phyloP scores from a whole-genome alignment of 116 monocot species.

The Zostera marina region DNA sequence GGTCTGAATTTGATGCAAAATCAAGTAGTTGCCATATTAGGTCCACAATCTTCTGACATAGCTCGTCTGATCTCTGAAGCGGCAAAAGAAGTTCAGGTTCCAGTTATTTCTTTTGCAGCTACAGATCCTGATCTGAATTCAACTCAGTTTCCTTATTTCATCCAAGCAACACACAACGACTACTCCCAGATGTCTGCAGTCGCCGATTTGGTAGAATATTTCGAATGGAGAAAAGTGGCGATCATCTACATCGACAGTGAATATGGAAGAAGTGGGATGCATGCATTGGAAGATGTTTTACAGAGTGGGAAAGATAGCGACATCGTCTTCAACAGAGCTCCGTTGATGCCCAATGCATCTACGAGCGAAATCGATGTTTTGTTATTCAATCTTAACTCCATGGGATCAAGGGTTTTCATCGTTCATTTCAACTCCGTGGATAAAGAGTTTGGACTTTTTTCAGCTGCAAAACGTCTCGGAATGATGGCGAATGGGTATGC shows the following conservation, averaged over 20 bases:
- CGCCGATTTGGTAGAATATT: slow-evolving; percentile 42
- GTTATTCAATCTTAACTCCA: slow-evolving; percentile 42
- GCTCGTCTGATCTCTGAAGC: slow-evolving; percentile 69
- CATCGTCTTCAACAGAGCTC: slow-evolving; percentile 71
- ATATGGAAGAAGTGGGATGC: slow-evolving; percentile 59
- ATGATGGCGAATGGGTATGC: slow-evolving; percentile 79
- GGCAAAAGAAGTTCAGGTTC: slow-evolving; percentile 60
- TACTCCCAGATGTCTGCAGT: slow-evolving; percentile 85
- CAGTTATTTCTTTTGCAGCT: slow-evolving; percentile 77
- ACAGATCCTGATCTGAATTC: slow-evolving; percentile 70
- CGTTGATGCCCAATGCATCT: slow-evolving; percentile 37
- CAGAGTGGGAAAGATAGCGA: slow-evolving; percentile 20
- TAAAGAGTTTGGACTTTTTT: slow-evolving; percentile 52
- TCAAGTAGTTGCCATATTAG: slow-evolving; percentile 68
- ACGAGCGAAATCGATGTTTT: slow-evolving; percentile 23
- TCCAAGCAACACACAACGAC: slow-evolving; percentile 56
- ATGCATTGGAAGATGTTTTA: slow-evolving; percentile 47
- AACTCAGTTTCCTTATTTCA: slow-evolving; percentile 57
- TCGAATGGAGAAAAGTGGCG: slow-evolving; percentile 70
- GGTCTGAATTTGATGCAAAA: slow-evolving; percentile 74
- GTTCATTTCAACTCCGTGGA: slow-evolving; percentile 88
- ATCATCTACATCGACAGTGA: slow-evolving; percentile 77
- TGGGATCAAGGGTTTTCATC: slow-evolving; percentile 72
- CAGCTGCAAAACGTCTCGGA: slow-evolving; percentile 41
- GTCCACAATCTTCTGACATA: slow-evolving; percentile 88